Evolutionary conservation across 1,139 yeast genomes (phyloP), one percentile per base, ranked within the genome.

Genomic region (Blastobotrys elegans): DNA sequence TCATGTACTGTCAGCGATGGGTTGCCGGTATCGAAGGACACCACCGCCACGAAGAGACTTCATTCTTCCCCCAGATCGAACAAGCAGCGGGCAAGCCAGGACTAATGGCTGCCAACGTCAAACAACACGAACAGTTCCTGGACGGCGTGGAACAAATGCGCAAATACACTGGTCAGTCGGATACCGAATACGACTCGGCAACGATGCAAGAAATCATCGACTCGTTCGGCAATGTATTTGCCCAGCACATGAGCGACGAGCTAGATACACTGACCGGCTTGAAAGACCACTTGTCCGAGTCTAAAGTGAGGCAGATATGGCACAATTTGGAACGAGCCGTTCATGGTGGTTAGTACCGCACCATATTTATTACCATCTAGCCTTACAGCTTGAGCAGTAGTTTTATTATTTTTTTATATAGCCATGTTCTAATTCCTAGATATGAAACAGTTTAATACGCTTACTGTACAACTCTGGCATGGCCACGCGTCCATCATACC

Each of bases 61-160:
- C 38, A 5, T 42, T 42, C 18, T 42, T 42, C 35, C 45, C 45
- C n/a, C 34, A 27, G 18, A 34, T 42, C 26, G 45, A 42, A 10
- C 17, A 30, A 14, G 27, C 24, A 6, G 45, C 45, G 14, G 20
- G 20, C 22, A 42, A 42, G 18, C 45, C 45, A 2, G 43, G 43
- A 18, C 26, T 42, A 17, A 42, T 42, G 45, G 34, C 13, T 2
- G 20, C 31, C 22, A 42, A 42, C n/a, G 18, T 42, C 26, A 11
- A 29, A 13, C 45, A 42, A 20, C 45, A 42, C 27, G 26, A 42
- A 4, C 13, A 18, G 21, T 42, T 42, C 22, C 33, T 16, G 6
- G 33, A 13, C 14, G 45, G 45, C 2, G 33, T 35, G 13, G 34
- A 42, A 4, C 21, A 34, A 18, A n/a, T 42, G 17, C 16, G 24